A percentile compares a stretch with the other conserved stretches of the same genome.
phyloP scores from a whole-genome alignment of 2,329 filamentous ascomycete species.

The Leptodontidium sp. region DNA sequence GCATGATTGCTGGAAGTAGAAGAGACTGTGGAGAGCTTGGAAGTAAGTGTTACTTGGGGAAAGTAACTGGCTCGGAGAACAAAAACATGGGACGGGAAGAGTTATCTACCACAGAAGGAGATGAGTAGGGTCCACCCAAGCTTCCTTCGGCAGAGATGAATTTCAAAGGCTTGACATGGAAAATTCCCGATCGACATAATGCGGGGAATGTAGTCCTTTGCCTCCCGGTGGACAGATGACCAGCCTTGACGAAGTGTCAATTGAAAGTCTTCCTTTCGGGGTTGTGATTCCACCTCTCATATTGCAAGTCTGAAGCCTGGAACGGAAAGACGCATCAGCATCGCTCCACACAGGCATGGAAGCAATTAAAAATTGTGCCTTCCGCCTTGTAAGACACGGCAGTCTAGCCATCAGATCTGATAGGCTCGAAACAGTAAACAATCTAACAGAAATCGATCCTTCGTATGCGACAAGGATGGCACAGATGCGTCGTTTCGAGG shows the following conservation, averaged over 20 bases:
- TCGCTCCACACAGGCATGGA: neutral
- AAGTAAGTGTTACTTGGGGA: neutral
- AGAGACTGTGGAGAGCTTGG: slow-evolving; percentile 21
- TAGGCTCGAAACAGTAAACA: slow-evolving; percentile 12
- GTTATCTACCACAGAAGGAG: slow-evolving; percentile 1
- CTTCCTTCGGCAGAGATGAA: neutral
- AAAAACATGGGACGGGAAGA: slow-evolving; percentile 4
- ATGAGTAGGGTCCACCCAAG: slow-evolving; percentile 12
- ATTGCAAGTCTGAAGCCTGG: neutral
- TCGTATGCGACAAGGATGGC: slow-evolving; percentile 13
- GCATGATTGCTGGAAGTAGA: slow-evolving; percentile 38
- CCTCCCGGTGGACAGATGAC: neutral
- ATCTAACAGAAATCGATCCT: slow-evolving; percentile 17
- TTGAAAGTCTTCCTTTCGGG: too few relatives aligned
- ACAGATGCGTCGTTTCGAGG: neutral
- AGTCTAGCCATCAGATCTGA: neutral
- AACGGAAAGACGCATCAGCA: neutral
- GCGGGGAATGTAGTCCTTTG: slow-evolving; percentile 5
- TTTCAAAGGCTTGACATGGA: slow-evolving; percentile 4
- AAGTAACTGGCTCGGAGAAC: slow-evolving; percentile 3
- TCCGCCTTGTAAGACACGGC: neutral
- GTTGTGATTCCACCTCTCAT: slow-evolving; percentile 24
- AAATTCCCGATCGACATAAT: slow-evolving; percentile 15
- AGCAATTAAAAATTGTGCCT: neutral
- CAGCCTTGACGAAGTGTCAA: neutral